These are phyloP conservation scores for Neocucurbitaria cava DNA, from an alignment of 2,329 filamentous ascomycete species.

Conservation along the genomic window DNA sequence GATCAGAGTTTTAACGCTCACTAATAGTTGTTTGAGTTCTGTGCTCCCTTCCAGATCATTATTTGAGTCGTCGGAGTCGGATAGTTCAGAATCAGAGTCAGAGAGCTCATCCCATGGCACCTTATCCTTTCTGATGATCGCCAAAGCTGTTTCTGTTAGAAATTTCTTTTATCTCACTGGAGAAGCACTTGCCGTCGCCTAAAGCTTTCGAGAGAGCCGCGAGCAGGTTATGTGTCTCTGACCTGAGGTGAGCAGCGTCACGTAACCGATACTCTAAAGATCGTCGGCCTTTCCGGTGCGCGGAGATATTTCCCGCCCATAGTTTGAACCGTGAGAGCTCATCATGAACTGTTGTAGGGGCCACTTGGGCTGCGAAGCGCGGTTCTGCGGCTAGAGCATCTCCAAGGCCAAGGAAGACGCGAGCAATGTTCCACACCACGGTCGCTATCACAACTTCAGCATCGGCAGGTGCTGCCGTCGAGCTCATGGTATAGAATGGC, in stretches of 20 bases:
- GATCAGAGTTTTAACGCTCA: slow-evolving; percentile 26
- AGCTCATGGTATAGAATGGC: not conserved
- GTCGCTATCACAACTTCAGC: not conserved
- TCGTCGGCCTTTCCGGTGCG: slow-evolving; percentile 37
- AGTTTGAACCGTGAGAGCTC: slow-evolving; percentile 40
- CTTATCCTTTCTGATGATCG: slow-evolving; percentile 20
- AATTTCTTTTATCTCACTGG: not conserved
- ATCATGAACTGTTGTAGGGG: slow-evolving; percentile 19
- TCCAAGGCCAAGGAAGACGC: slow-evolving; percentile 18
- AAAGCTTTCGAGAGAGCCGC: slow-evolving; percentile 25
- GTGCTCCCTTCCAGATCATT: slow-evolving; percentile 17
- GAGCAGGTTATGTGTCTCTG: slow-evolving; percentile 25
- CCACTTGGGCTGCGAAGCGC: slow-evolving; percentile 17
- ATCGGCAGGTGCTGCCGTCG: not conserved
- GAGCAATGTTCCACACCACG: slow-evolving; percentile 1
- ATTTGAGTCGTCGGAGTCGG: slow-evolving; percentile 17
- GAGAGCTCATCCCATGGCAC: slow-evolving; percentile 27
- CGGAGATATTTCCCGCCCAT: slow-evolving; percentile 46
- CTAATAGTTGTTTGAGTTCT: slow-evolving; percentile 32
- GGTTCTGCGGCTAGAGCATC: slow-evolving; percentile 9
- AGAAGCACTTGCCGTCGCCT: slow-evolving; percentile 13
- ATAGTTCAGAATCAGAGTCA: slow-evolving; percentile 18
- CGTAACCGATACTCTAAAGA: slow-evolving; percentile 44
- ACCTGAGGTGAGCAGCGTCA: slow-evolving; percentile 37
- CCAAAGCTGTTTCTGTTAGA: not conserved